Percentiles rank a stretch among this genome's conserved stretches.
Conservation (phyloP, 2,329 filamentous ascomycete species). For the Arthroderma sp. region DNA sequence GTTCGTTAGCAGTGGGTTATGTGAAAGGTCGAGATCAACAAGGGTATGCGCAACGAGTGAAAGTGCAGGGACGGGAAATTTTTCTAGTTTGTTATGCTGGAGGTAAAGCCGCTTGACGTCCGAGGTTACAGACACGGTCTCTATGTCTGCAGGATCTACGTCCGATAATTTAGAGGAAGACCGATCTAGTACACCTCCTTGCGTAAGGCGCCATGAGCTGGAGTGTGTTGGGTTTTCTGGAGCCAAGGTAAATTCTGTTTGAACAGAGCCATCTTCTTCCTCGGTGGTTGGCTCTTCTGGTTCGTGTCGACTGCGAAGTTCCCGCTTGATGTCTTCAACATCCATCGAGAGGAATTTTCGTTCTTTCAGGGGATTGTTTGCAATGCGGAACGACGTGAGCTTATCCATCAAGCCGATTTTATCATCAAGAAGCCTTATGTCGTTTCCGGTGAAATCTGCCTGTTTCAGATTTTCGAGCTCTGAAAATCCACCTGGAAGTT, state of each 20-base stretch:
- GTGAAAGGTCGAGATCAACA: constrained; percentile 57
- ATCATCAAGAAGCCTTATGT: constrained; percentile 62
- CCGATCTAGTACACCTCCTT: constrained; percentile 47
- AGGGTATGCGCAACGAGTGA: constrained; percentile 59
- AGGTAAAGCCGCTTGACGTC: constrained; percentile 50
- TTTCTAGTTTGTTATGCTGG: constrained; percentile 61
- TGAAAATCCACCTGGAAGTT: constrained; percentile 64
- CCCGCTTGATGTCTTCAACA: constrained; percentile 68
- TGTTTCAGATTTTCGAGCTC: constrained; percentile 55
- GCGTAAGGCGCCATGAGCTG: constrained; percentile 25
- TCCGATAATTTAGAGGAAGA: constrained; percentile 51
- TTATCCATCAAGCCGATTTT: constrained; percentile 68
- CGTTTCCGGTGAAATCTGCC: constrained; percentile 75
- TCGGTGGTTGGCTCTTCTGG: constrained; percentile 31
- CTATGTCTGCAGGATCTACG: constrained; percentile 37
- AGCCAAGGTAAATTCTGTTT: constrained; percentile 28
- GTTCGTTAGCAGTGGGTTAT: constrained; percentile 53
- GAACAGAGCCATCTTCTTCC: constrained; percentile 27
- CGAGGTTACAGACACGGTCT: constrained; percentile 28
- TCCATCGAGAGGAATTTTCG: constrained; percentile 71
- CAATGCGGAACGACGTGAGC: constrained; percentile 60
- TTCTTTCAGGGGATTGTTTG: constrained; percentile 81
- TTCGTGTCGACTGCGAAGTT: constrained; percentile 51
- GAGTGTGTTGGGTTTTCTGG: constrained; percentile 31
- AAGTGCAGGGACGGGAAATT: constrained; percentile 54